phyloP scores from a whole-genome alignment of 257 asterid genomes.

The Fraxinus quadrangulata region DNA sequence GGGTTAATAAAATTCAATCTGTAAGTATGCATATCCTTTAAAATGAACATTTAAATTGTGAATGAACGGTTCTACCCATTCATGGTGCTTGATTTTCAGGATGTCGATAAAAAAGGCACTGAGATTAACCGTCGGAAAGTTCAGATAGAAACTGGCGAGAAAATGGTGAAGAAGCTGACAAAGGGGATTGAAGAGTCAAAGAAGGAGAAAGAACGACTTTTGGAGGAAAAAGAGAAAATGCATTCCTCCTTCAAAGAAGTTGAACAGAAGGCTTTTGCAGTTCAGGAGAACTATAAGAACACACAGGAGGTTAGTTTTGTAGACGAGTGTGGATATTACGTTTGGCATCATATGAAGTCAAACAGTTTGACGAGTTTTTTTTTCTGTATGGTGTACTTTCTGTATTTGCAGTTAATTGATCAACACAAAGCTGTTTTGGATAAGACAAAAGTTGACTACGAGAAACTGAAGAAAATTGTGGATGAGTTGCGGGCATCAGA shows the following conservation, averaged over 20 bases:
- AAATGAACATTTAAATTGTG: conserved; percentile 10
- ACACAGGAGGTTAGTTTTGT: conserved; percentile 64
- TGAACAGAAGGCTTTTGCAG: conserved; percentile 78
- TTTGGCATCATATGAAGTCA: conserved; percentile 1
- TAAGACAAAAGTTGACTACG: conserved; percentile 75
- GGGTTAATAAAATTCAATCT: conserved; percentile 67
- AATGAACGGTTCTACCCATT: conserved; percentile 11
- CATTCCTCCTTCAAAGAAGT: conserved; percentile 67
- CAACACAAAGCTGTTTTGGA: conserved; percentile 68
- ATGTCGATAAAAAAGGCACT: conserved; percentile 69
- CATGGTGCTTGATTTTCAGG: conserved; percentile 43
- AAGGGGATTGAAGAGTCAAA: conserved; percentile 85
- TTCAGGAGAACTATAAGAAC: conserved; percentile 78
- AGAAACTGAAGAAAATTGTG: conserved; percentile 72
- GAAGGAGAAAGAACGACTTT: conserved; percentile 66
- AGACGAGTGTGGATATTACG: background rate
- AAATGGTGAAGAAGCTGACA: conserved; percentile 63
- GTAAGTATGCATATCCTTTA: conserved; percentile 51
- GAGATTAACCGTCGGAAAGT: conserved; percentile 88
- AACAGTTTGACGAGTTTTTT: background rate
- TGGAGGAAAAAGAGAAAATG: conserved; percentile 60
- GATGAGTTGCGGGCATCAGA: conserved; percentile 86
- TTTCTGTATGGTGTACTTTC: background rate
- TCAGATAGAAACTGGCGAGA: conserved; percentile 79
- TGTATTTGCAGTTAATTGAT: conserved; percentile 62